These are phyloP conservation scores for Sugiyamaella marilandica DNA, from an alignment of 805 yeast species.

Conservation along the genomic window DNA sequence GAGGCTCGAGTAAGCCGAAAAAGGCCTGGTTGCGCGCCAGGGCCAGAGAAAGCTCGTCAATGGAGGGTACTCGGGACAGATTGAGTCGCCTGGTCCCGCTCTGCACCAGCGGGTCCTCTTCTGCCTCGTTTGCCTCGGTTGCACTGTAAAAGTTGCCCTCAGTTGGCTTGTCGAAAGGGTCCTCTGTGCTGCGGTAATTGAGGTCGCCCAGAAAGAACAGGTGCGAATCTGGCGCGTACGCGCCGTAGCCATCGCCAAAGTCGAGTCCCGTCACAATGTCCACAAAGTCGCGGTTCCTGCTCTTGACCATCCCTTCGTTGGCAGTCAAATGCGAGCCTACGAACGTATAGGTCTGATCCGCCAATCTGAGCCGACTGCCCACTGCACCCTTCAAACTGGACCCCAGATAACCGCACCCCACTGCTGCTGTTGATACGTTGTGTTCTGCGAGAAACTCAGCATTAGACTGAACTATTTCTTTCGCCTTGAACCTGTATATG, in stretches of 20 bases:
- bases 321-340: constrained; percentile 74
- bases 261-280: constrained; percentile 49
- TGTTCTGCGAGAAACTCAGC: background rate
- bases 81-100: background rate
- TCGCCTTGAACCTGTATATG: constrained; percentile 10
- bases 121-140: background rate
- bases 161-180: constrained; percentile 17
- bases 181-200: constrained; percentile 59
- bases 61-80: background rate
- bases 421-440: constrained; percentile 18
- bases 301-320: constrained; percentile 56
- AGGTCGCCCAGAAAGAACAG: constrained; percentile 79
- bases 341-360: constrained; percentile 45
- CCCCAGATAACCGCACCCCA: constrained; percentile 46
- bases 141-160: background rate
- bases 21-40: constrained; percentile 44
- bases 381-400: constrained; percentile 75
- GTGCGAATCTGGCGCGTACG: constrained; percentile 51
- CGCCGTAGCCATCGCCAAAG: constrained; percentile 53
- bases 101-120: background rate
- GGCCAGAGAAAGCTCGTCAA: constrained; percentile 50
- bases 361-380: constrained; percentile 48
- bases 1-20: constrained; percentile 60
- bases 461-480: background rate
- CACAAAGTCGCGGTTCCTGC: constrained; percentile 51